Evolutionary conservation across 192 early-diverging fungal genomes (phyloP), one percentile per base, ranked within the genome.

Genomic region (Coemansia sp.): DNA sequence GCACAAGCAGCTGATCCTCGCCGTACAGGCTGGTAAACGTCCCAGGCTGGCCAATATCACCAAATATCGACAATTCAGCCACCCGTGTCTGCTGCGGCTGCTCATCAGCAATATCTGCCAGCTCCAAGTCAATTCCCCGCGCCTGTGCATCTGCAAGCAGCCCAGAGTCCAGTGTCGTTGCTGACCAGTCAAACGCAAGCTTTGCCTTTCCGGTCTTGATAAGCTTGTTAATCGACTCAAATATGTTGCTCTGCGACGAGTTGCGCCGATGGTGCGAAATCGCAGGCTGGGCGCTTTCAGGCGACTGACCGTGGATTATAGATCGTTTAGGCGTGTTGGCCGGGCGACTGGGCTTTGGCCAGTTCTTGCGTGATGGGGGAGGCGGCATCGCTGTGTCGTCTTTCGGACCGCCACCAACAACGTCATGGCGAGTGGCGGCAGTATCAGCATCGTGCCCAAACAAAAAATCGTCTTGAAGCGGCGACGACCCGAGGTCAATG

Each of bases 21-120:
- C 72, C 77, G 25, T 68, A 80, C 6, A 80, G 72, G 65, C 58
- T 80, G 59, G 53, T 69, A 54, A 74, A 71, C 17, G 45, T n/a
- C 14, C 77, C 72, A 0, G 77, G 77, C 55, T 62, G 62, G 17
- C 77, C 77, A 62, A 80, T 75, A 23, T 75, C 58, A 6, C 69
- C 69, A 59, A 80, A 80, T 24, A 64, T 49, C n/a, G 69, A 66
- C 1, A 17, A 55, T 5, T 35, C 35, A 27, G 32, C 39, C 22
- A 12, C 45, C 17, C 21, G 8, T 17, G 47, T 17, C 57, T 35
- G 19, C 5, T 23, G 27, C 22, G 22, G 39, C 37, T 19, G 37
- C 8, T 62, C 55, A 8, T 32, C 41, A 0, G 62, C 21, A 6
- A 39, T 1, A 12, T 52, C 54, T 4, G 19, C n/a, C 25, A 80